phyloP scores from a whole-genome alignment of 176 grass and related monocot species.

The Avena sativa region DNA sequence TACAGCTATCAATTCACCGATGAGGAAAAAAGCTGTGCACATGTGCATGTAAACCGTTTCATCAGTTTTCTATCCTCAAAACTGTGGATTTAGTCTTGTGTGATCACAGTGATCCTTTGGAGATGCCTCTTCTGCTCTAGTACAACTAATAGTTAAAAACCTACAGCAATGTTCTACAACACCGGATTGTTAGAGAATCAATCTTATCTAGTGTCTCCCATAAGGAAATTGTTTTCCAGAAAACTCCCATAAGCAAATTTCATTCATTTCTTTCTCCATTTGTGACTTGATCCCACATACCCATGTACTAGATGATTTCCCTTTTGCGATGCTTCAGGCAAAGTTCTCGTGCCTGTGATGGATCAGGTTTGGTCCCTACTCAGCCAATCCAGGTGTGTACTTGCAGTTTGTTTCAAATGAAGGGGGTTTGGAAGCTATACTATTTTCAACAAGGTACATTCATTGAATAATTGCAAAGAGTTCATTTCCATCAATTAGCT shows the following conservation, averaged over 20 bases:
- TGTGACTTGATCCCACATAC: too few relatives aligned
- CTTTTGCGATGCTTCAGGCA: slow-evolving; percentile 29
- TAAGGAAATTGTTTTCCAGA: not conserved
- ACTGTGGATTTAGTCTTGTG: not conserved
- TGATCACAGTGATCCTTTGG: not conserved
- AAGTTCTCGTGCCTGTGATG: slow-evolving; percentile 57
- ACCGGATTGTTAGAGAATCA: not conserved
- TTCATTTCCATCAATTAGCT: slow-evolving; percentile 73
- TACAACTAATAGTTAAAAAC: not conserved
- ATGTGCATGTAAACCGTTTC: not conserved
- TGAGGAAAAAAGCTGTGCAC: not conserved
- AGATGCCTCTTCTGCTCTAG: not conserved
- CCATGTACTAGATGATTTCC: too few relatives aligned
- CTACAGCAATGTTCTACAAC: not conserved
- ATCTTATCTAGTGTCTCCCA: not conserved
- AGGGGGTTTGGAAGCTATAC: not conserved
- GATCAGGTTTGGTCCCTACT: slow-evolving; percentile 63
- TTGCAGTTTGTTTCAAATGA: not conserved
- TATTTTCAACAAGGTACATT: slow-evolving; percentile 60
- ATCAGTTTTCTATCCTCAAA: not conserved
- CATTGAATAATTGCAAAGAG: slow-evolving; percentile 83
- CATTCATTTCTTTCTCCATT: too few relatives aligned
- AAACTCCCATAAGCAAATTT: too few relatives aligned
- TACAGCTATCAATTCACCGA: not conserved
- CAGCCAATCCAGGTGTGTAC: not conserved